These are phyloP conservation scores for Phanerodontia chrysosporium DNA, from an alignment of 768 basidiomycete genomes.

Conservation along the genomic window DNA sequence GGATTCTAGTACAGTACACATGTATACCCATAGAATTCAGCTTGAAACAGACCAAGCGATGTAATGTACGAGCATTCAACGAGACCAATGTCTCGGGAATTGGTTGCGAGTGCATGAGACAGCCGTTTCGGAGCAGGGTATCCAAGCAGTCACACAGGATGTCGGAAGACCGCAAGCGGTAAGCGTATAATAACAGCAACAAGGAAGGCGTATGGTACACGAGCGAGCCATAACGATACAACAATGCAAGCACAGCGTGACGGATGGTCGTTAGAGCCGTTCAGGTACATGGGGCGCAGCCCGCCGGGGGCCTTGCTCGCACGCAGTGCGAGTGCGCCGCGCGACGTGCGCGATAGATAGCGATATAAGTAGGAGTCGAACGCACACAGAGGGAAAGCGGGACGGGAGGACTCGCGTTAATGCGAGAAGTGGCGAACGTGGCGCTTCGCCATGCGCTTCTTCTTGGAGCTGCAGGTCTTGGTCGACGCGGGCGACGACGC, in stretches of 20 bases:
- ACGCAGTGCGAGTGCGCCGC: neutral
- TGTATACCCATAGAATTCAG: no score
- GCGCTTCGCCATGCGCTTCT: slow-evolving; percentile 6
- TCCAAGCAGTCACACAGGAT: no score
- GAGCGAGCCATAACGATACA: neutral
- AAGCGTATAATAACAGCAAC: neutral
- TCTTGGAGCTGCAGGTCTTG: neutral
- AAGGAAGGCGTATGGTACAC: neutral
- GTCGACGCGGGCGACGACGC: slow-evolving; percentile 2
- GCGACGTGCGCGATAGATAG: neutral
- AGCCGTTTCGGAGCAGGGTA: no score
- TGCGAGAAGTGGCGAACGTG: neutral
- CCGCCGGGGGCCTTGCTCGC: neutral
- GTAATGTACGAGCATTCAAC: no score
- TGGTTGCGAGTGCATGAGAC: no score
- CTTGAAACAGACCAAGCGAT: no score
- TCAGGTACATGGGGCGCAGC: neutral
- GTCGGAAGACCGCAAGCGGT: neutral
- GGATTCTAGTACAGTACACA: no score
- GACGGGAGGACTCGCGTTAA: neutral
- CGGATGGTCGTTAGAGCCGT: neutral
- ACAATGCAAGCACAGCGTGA: neutral
- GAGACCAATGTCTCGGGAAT: no score
- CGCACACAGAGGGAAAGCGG: neutral
- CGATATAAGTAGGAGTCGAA: neutral